Evolutionary conservation across 1,284 basidiomycete species (phyloP).

Genomic region (Phellopilus nigrolimitatus): DNA sequence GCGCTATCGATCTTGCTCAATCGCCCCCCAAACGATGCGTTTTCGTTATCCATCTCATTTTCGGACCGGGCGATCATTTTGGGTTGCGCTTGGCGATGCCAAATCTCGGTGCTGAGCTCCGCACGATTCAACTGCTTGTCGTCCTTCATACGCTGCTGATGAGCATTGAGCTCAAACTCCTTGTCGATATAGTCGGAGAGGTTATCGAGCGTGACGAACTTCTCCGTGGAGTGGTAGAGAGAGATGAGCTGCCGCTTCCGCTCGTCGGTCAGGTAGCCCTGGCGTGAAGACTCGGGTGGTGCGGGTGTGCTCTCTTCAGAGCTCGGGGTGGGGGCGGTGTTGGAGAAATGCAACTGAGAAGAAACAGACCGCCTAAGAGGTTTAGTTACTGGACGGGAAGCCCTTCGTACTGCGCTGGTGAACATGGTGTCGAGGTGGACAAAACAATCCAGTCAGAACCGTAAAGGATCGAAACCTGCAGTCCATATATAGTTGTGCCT

Average conservation of each 20-base stretch:
- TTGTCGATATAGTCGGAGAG: constrained; percentile 17
- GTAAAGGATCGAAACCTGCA: no score
- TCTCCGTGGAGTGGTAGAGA: constrained; percentile 17
- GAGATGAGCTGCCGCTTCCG: constrained; percentile 19
- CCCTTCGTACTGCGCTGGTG: not conserved
- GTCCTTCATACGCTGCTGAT: not conserved
- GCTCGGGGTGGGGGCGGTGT: not conserved
- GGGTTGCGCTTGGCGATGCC: no score
- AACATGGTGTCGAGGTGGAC: no score
- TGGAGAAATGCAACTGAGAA: not conserved
- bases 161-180: constrained; percentile 9
- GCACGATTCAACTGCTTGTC: no score
- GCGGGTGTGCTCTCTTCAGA: not conserved
- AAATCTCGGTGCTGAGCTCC: no score
- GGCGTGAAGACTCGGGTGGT: not conserved
- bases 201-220: constrained; percentile 16
- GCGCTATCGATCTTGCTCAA: not conserved
- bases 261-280: constrained; percentile 15
- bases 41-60: not conserved
- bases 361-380: not conserved
- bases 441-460: no score
- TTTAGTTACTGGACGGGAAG: not conserved
- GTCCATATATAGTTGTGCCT: not conserved
- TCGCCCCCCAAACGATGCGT: not conserved
- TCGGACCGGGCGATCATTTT: not conserved